Evolutionary conservation across 345 rosid genomes (phyloP).

Genomic region (Salix arbutifolia): DNA sequence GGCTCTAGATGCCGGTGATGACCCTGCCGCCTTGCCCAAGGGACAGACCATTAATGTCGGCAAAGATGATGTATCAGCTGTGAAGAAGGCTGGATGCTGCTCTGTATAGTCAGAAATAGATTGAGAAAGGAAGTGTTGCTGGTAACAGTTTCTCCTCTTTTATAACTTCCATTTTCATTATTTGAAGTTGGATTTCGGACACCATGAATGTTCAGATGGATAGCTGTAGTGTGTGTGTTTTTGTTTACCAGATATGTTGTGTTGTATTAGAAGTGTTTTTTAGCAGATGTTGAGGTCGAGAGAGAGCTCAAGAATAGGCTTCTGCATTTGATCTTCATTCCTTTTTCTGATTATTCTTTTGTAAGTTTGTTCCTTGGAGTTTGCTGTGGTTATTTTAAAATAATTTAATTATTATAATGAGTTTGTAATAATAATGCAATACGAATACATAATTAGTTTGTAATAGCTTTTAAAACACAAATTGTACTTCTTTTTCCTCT

Average conservation of each 20-base stretch:
- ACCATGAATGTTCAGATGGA: background rate
- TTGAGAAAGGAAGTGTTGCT: background rate
- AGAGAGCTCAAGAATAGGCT: background rate
- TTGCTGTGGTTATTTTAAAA: background rate
- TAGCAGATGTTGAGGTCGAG: background rate
- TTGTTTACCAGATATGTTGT: too few relatives aligned
- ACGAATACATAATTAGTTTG: too few relatives aligned
- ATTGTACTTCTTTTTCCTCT: too few relatives aligned
- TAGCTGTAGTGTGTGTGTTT: too few relatives aligned
- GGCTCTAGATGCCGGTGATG: slow-evolving; percentile 28
- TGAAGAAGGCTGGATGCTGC: slow-evolving; percentile 28
- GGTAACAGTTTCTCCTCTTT: background rate
- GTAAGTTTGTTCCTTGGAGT: slow-evolving; percentile 1
- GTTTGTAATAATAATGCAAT: too few relatives aligned
- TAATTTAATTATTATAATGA: too few relatives aligned
- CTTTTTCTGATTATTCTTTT: slow-evolving; percentile 12
- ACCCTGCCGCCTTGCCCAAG: slow-evolving; percentile 24
- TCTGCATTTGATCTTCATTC: background rate
- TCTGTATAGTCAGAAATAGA: slow-evolving; percentile 6
- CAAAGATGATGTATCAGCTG: slow-evolving; percentile 31
- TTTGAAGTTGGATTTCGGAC: background rate
- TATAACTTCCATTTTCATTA: background rate
- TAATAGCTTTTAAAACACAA: too few relatives aligned
- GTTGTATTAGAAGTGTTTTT: too few relatives aligned
- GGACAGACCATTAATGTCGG: slow-evolving; percentile 23